Evolutionary conservation across 371 early-diverging fungal species (phyloP), one percentile per base, ranked within the genome.

Genomic region (Synchytrium microbalum): DNA sequence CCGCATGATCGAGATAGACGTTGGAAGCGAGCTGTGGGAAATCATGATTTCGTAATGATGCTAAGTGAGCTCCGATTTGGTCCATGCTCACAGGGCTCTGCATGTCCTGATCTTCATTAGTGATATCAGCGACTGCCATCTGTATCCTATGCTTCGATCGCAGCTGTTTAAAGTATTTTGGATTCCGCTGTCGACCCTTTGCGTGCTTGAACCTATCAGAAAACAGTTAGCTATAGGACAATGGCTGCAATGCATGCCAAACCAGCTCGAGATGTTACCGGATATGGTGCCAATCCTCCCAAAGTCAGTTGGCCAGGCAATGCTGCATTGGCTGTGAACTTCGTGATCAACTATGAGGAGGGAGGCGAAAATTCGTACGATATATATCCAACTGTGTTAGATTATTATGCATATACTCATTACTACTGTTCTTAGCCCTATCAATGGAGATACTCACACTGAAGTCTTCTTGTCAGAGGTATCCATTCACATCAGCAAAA

Each of bases 1-100:
- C 90, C 1, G 88, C 79, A 69, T 86, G 83, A 65, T 89, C 89
- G 32, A 89, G 75, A 59, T 86, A 88, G 2, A 84, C 76, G 5
- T 10, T 33, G 46, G 46, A 38, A 10, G 27, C 2, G 16, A 73
- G 59, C 23, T 73, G 69, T 3, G 73, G 73, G 62, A 66, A 70
- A 26, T 70, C 70, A 3, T 32, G 28, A 1, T 46, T 28, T 0
- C 67, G 58, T 2, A 65, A 26, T 10, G 8, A 10, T 19, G 63
- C 60, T 3, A 64, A 23, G 38, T 60, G 1, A 29, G 58, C 2
- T 61, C 51, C 60, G 53, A 59, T 54, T 3, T n/a, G 23, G n/a
- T 54, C 26, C 28, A n/a, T n/a, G n/a, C n/a, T n/a, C n/a, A n/a
- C n/a, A n/a, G n/a, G n/a, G n/a, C n/a, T n/a, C n/a, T n/a, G n/a